Evolutionary conservation across 257 asterid genomes (phyloP).

Genomic region (Oldenlandia corymbosa): DNA sequence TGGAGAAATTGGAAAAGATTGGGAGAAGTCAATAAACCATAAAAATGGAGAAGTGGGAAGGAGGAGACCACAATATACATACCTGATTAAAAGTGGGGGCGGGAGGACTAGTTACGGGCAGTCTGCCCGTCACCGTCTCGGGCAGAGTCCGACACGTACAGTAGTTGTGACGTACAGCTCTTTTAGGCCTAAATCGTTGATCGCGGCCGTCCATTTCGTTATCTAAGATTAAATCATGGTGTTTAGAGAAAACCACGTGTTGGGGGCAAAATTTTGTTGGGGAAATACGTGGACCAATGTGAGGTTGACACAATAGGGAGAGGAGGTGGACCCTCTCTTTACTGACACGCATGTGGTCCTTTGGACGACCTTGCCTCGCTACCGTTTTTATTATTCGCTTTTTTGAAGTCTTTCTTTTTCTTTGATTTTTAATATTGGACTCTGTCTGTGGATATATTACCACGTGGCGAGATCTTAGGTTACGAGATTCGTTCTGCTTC

Average conservation of each 20-base stretch:
- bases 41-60: constrained; percentile 4
- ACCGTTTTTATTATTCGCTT: constrained; percentile 24
- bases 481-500: constrained; percentile 27
- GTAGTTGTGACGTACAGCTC: constrained; percentile 56
- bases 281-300: constrained; percentile 60
- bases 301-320: constrained; percentile 16
- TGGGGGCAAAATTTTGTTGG: not conserved
- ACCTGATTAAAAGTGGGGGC: constrained; percentile 28
- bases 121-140: constrained; percentile 84
- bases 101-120: constrained; percentile 41
- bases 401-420: constrained; percentile 7
- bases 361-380: constrained; percentile 23
- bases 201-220: constrained; percentile 26
- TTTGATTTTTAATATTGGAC: constrained; percentile 10
- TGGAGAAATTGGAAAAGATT: constrained; percentile 3
- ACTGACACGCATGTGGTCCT: constrained; percentile 70
- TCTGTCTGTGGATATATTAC: constrained; percentile 28
- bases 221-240: not conserved
- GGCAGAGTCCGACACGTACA: constrained; percentile 69
- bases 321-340: constrained; percentile 21
- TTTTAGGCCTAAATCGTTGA: constrained; percentile 24
- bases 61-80: constrained; percentile 36
- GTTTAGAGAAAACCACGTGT: constrained; percentile 40
- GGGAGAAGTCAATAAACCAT: too few relatives aligned
- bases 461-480: constrained; percentile 67